Percentiles rank a stretch among this genome's conserved stretches.
phyloP scores from a whole-genome alignment of 345 rosid species.

The Gynandropsis gynandra region DNA sequence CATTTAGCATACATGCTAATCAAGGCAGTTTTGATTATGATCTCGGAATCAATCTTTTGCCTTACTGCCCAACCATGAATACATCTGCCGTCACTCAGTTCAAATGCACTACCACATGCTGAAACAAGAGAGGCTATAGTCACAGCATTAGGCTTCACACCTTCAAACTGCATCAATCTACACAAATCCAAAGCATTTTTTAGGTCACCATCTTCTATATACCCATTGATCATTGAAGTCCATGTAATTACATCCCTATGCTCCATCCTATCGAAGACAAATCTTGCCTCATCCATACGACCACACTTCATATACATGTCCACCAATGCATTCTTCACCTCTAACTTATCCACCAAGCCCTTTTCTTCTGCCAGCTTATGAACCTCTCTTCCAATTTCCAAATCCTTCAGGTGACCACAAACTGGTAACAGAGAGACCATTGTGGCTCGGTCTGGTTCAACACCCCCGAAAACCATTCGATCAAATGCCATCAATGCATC shows the following conservation, averaged over 20 bases:
- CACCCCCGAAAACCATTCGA: constrained; percentile 36
- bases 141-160: constrained; percentile 47
- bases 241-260: constrained; percentile 55
- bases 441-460: constrained; percentile 47
- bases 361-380: constrained; percentile 41
- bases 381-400: constrained; percentile 45
- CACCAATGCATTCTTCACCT: constrained; percentile 48
- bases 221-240: constrained; percentile 62
- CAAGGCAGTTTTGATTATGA: constrained; percentile 62
- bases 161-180: constrained; percentile 44
- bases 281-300: constrained; percentile 48
- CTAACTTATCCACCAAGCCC: constrained; percentile 35
- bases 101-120: constrained; percentile 42
- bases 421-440: constrained; percentile 47
- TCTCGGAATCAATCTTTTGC: constrained; percentile 38
- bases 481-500: constrained; percentile 41
- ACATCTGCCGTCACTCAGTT: constrained; percentile 45
- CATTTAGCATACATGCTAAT: constrained; percentile 87
- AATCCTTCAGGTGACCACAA: constrained; percentile 54
- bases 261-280: constrained; percentile 45
- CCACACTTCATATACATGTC: constrained; percentile 63
- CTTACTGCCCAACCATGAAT: constrained; percentile 74
- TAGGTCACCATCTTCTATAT: constrained; percentile 37
- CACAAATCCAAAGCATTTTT: constrained; percentile 39
- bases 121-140: constrained; percentile 67